Conservation (phyloP, 208 protist genomes). For the Strigomonas galati region DNA sequence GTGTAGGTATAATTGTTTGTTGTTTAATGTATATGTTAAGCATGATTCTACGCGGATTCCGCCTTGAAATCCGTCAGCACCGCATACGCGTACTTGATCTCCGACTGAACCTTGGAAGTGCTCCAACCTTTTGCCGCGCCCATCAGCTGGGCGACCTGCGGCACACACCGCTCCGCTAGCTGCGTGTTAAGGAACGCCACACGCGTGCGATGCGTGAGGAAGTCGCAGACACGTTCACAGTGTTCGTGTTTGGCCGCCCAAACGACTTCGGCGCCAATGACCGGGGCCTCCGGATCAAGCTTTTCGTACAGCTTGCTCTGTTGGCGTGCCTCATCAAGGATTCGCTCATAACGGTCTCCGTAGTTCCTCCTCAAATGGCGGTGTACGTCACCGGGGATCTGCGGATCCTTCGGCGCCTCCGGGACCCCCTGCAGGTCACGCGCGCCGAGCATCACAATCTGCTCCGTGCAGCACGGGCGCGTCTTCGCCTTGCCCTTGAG, state of each 20-base stretch:
- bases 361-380: slow-evolving; percentile 62
- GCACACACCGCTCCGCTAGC: slow-evolving; percentile 59
- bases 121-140: slow-evolving; percentile 74
- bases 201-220: slow-evolving; percentile 90
- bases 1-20: background rate
- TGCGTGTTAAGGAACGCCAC: slow-evolving; percentile 86
- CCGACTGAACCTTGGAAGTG: slow-evolving; percentile 31
- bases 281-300: slow-evolving; percentile 48
- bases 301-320: slow-evolving; percentile 31
- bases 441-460: slow-evolving; percentile 79
- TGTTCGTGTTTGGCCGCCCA: slow-evolving; percentile 80
- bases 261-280: slow-evolving; percentile 88
- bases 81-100: slow-evolving; percentile 50
- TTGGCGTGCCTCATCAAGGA: slow-evolving; percentile 36
- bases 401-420: slow-evolving; percentile 2
- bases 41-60: background rate
- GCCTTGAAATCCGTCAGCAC: slow-evolving; percentile 48
- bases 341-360: slow-evolving; percentile 50
- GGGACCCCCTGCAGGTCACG: slow-evolving; percentile 42
- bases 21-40: background rate
- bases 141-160: slow-evolving; percentile 88
- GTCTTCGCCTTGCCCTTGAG: slow-evolving; percentile 30
- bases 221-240: slow-evolving; percentile 87
- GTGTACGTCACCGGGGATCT: slow-evolving; percentile 67
- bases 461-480: slow-evolving; percentile 65